Conservation (phyloP, 306 rosid species). For the Benincasa hispida region DNA sequence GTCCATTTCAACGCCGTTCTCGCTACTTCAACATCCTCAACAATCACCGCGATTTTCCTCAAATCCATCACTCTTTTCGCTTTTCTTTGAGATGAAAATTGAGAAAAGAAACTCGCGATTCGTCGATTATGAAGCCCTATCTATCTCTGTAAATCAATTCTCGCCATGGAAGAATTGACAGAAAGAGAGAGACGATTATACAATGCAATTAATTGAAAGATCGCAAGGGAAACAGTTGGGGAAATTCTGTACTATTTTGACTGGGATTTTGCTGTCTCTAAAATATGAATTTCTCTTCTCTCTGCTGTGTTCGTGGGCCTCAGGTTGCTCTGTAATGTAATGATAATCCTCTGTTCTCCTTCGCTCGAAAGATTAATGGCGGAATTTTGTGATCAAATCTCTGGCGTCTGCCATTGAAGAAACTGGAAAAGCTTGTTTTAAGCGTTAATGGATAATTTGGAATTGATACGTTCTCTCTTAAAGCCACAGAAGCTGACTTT, state of each 20-base stretch:
- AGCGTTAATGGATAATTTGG: background rate
- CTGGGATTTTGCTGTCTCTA: background rate
- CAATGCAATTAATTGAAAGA: background rate
- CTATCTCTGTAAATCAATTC: background rate
- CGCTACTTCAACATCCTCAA: constrained; percentile 80
- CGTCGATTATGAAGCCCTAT: background rate
- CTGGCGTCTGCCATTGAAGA: background rate
- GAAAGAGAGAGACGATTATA: background rate
- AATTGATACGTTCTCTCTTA: background rate
- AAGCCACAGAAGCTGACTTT: background rate
- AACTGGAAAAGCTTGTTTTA: background rate
- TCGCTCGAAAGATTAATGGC: background rate
- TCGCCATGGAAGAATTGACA: background rate
- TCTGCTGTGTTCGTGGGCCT: background rate
- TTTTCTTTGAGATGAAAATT: background rate
- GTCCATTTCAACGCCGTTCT: constrained; percentile 80
- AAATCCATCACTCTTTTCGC: constrained; percentile 43
- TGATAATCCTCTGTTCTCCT: background rate
- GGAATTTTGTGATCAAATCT: background rate
- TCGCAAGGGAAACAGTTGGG: background rate
- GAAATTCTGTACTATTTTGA: background rate
- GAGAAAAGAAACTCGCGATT: background rate
- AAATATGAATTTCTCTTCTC: background rate
- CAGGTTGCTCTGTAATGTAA: background rate
- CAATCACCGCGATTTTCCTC: constrained; percentile 70